Conservation (phyloP, 164 flowering plant genomes). For the Hamamelis virginiana region DNA sequence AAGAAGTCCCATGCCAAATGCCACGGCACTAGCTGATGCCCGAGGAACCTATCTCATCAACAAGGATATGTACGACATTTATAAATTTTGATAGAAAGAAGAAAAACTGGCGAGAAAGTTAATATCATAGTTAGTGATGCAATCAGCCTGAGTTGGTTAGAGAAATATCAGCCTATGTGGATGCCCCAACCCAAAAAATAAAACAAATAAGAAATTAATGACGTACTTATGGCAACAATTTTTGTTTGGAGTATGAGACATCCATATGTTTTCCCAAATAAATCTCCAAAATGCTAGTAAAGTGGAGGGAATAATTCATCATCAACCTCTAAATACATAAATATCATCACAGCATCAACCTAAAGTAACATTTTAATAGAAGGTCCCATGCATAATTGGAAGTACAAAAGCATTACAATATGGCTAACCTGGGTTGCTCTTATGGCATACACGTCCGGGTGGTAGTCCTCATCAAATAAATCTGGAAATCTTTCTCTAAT, state of each 20-base stretch:
- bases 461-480: conserved; percentile 72
- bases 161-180: background rate
- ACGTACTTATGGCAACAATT: background rate
- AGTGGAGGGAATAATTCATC: background rate
- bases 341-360: background rate
- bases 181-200: background rate
- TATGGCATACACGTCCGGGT: conserved; percentile 74
- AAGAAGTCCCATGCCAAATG: conserved; percentile 94
- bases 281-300: background rate
- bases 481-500: conserved; percentile 59
- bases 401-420: background rate
- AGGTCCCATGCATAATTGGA: background rate
- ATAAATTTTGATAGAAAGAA: background rate
- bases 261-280: background rate
- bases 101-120: no score
- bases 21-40: conserved; percentile 98
- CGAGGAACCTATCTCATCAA: conserved; percentile 63
- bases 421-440: conserved; percentile 73
- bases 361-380: background rate
- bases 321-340: background rate
- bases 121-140: no score
- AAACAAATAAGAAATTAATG: background rate
- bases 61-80: background rate
- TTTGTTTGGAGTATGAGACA: background rate
- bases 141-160: background rate